A percentile compares a stretch with the other conserved stretches of the same genome.
These are phyloP conservation scores for Funneliformis caledonium DNA, from an alignment of 371 early-diverging fungal species.

Conservation along the genomic window DNA sequence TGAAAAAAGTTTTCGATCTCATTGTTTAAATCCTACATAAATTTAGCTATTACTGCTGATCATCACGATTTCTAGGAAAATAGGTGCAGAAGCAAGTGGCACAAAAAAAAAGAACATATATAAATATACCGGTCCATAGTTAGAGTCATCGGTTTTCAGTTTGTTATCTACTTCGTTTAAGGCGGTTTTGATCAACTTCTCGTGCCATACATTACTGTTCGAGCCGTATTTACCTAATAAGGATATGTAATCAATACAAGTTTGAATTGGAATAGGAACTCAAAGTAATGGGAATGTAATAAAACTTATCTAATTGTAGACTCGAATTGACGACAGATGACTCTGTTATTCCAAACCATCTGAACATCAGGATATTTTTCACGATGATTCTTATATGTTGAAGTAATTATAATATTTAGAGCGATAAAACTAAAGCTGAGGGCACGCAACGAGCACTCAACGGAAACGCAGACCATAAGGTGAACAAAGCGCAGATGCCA, in stretches of 20 bases:
- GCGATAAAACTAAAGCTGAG: slow-evolving; percentile 6
- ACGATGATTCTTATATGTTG: slow-evolving; percentile 21
- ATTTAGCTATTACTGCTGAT: too few species aligned
- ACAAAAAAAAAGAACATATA: too few species aligned
- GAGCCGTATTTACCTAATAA: slow-evolving; percentile 24
- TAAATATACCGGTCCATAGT: too few species aligned
- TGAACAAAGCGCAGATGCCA: slow-evolving; percentile 23
- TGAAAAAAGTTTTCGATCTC: too few species aligned
- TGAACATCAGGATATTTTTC: neutral
- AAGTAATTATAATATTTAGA: slow-evolving; percentile 13
- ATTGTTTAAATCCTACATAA: too few species aligned
- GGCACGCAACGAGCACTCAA: slow-evolving; percentile 12
- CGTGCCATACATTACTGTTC: neutral
- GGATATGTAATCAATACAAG: slow-evolving; percentile 16
- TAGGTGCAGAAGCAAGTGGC: too few species aligned
- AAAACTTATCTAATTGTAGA: slow-evolving; percentile 13
- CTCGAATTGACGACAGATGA: slow-evolving; percentile 9
- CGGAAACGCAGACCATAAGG: slow-evolving; percentile 38
- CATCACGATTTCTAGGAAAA: too few species aligned
- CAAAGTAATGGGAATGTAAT: neutral
- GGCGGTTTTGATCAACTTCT: too few species aligned
- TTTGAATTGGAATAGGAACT: slow-evolving; percentile 27
- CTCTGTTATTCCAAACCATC: slow-evolving; percentile 34
- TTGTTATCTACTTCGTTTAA: too few species aligned
- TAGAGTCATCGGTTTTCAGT: too few species aligned